Base-by-base conservation (phyloP, 345 rosid species). In the Lepidium africanum region DNA sequence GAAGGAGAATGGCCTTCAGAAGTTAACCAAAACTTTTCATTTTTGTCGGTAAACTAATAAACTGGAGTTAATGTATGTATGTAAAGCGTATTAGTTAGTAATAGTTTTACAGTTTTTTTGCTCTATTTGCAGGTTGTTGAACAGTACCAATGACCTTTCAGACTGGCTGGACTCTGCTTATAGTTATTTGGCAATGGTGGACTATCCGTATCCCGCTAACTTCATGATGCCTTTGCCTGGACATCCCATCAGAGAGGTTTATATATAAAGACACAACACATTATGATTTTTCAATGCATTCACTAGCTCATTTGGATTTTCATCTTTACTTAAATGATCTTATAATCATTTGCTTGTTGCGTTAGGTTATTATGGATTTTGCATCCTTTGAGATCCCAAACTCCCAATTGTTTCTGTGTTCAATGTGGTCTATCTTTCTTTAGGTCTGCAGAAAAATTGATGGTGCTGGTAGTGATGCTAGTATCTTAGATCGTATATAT, bases 211-310 rank as follows among this genome's bases (percentile, higher is more conserved):
- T 80, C 80, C 97, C 33, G 77, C 98, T 41, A 68, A 76, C 39
- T 93, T 93, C 73, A 72, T 90, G 78, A 93, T 90, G 98, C 98
- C 98, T 70, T 69, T 93, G 67, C 98, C 97, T n/a, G 98, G 96
- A 64, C 81, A 87, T 58, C 97, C 98, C 3, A 90, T 93, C 52
- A 83, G 81, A 80, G 98, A 93, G 97, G 98, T 93, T 5, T 30
- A 59, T 67, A 9, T 9, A 2, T 35, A 23, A 12, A 7, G 23
- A 53, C 17, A n/a, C 35, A 9, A 16, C 33, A 17, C 27, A 42
- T 49, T 5, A 46, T 37, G 58, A 63, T 15, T 23, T 32, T 21
- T n/a, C 5, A 37, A 37, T 57, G 5, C 41, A 10, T 58, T 59
- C 36, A 0, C 35, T 43, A 33, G 23, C 43, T 35, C 21, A 45